These are phyloP conservation scores for Rhododendron mucronatum DNA, from an alignment of 148 eudicot species.

Conservation along the genomic window DNA sequence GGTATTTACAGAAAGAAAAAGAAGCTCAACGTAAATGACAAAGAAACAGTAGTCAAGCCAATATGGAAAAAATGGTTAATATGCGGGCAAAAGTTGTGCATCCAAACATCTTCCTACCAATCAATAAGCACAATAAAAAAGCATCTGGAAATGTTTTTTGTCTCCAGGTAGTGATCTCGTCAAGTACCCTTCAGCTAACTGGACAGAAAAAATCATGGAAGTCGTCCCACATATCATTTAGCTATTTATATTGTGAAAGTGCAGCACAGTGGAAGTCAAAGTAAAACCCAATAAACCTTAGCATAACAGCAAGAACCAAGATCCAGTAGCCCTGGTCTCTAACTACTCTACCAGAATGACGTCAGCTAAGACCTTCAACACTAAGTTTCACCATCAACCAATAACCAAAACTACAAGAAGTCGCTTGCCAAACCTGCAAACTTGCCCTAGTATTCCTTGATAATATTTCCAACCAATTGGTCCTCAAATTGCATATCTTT, in stretches of 20 bases:
- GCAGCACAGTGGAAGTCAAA: background rate
- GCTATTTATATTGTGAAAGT: background rate
- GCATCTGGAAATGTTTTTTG: background rate
- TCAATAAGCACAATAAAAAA: background rate
- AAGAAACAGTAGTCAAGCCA: background rate
- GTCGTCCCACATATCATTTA: background rate
- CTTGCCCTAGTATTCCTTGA: background rate
- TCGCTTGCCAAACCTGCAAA: background rate
- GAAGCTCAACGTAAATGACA: slow-evolving; percentile 1
- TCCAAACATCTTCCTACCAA: background rate
- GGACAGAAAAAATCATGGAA: background rate
- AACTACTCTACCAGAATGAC: background rate
- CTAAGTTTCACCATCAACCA: background rate
- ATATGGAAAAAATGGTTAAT: background rate
- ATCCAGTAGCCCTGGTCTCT: background rate
- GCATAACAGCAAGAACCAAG: background rate
- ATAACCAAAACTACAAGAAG: background rate
- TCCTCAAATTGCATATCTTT: background rate
- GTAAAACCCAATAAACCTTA: background rate
- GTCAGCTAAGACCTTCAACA: background rate
- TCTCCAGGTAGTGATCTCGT: background rate
- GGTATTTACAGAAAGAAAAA: background rate
- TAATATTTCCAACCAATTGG: background rate
- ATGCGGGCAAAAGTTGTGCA: background rate
- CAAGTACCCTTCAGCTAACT: background rate